These are phyloP conservation scores for Plenodomus tracheiphilus DNA, from an alignment of 2,329 filamentous ascomycete genomes.

Conservation along the genomic window DNA sequence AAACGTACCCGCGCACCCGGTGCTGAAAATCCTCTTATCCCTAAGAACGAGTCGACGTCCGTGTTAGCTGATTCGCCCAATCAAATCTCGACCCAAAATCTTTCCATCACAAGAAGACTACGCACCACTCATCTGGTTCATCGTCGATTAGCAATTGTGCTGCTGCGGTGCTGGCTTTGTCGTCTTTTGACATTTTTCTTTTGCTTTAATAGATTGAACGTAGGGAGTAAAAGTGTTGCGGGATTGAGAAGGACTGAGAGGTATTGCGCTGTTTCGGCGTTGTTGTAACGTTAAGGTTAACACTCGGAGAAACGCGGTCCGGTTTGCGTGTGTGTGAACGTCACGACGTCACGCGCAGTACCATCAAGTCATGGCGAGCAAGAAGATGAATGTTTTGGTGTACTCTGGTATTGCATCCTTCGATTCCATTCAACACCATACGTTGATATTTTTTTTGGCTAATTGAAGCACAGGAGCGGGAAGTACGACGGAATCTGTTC, in stretches of 20 bases:
- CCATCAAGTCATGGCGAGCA: slow-evolving; percentile 59
- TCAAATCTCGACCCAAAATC: slow-evolving; percentile 9
- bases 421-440: no score
- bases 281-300: slow-evolving; percentile 31
- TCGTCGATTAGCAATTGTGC: slow-evolving; percentile 66
- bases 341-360: slow-evolving; percentile 18
- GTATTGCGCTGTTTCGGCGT: not conserved
- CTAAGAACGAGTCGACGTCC: slow-evolving; percentile 53
- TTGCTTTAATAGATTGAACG: no score
- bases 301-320: slow-evolving; percentile 33
- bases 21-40: slow-evolving; percentile 98
- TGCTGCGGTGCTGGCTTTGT: slow-evolving; percentile 44
- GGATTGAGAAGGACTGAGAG: slow-evolving; percentile 1
- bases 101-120: not conserved
- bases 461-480: slow-evolving; percentile 38
- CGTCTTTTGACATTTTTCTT: slow-evolving; percentile 60
- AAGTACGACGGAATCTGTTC: slow-evolving; percentile 83
- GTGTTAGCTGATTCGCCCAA: slow-evolving; percentile 18
- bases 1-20: slow-evolving; percentile 79
- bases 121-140: slow-evolving; percentile 94
- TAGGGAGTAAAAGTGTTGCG: no score
- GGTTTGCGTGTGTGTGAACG: slow-evolving; percentile 8
- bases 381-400: slow-evolving; percentile 86
- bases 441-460: not conserved
- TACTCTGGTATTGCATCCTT: slow-evolving; percentile 70